phyloP scores from a whole-genome alignment of 2,329 filamentous ascomycete species.

The Hortaea werneckii region DNA sequence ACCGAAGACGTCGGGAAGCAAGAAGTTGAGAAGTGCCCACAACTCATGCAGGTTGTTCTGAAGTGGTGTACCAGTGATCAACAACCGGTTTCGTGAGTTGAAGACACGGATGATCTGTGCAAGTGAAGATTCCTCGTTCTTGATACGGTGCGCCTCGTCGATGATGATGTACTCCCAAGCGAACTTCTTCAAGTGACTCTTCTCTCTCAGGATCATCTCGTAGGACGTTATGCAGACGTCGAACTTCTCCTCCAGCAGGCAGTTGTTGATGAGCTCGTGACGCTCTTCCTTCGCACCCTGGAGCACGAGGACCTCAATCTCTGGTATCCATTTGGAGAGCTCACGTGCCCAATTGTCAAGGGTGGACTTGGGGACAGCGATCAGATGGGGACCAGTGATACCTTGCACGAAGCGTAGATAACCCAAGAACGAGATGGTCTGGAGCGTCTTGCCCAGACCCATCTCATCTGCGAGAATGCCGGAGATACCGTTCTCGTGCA shows the following conservation, averaged over 20 bases:
- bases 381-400: slow-evolving; percentile 81
- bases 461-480: slow-evolving; percentile 97
- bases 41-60: slow-evolving; percentile 98
- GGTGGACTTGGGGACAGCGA: slow-evolving; percentile 91
- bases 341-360: slow-evolving; percentile 98
- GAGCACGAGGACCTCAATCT: slow-evolving; percentile 85
- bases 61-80: slow-evolving; percentile 92
- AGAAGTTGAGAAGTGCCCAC: slow-evolving; percentile 93
- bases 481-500: slow-evolving; percentile 98
- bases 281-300: slow-evolving; percentile 95
- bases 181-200: slow-evolving; percentile 90
- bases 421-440: slow-evolving; percentile 93
- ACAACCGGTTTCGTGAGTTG: slow-evolving; percentile 83
- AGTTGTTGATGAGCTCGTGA: slow-evolving; percentile 75
- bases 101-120: slow-evolving; percentile 95
- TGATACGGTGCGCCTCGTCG: slow-evolving; percentile 95
- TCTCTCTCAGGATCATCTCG: slow-evolving; percentile 96
- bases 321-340: slow-evolving; percentile 87
- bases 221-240: slow-evolving; percentile 98
- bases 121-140: slow-evolving; percentile 95
- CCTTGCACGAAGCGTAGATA: slow-evolving; percentile 86
- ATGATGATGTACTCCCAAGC: slow-evolving; percentile 99
- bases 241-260: slow-evolving; percentile 87
- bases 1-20: slow-evolving; percentile 96
- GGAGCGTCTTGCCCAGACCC: slow-evolving; percentile 94